Evolutionary conservation across 1,139 yeast species (phyloP).

Genomic region (Kodamaea plutei): DNA sequence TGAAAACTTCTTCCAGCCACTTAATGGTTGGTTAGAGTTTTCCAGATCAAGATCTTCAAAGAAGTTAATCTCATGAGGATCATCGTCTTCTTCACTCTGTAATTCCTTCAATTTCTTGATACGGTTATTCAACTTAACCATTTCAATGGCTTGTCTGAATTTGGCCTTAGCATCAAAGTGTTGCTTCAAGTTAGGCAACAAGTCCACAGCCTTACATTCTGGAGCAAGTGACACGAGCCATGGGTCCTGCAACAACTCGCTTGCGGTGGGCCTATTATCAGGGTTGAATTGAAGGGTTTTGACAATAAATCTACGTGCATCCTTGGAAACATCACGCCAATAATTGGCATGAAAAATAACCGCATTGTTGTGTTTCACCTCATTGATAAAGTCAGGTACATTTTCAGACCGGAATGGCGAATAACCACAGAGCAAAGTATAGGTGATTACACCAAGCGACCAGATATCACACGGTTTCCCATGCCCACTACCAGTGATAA

Average conservation of each 20-base stretch:
- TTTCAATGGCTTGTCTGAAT: slow-evolving; percentile 81
- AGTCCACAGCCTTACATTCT: slow-evolving; percentile 51
- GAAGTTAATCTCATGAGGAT: slow-evolving; percentile 44
- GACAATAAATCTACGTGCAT: slow-evolving; percentile 70
- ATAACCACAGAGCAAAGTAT: slow-evolving; percentile 86
- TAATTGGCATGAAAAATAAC: slow-evolving; percentile 83
- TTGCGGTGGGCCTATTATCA: slow-evolving; percentile 60
- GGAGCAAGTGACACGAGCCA: slow-evolving; percentile 61
- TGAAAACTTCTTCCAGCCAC: slow-evolving; percentile 23
- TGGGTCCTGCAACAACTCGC: slow-evolving; percentile 56
- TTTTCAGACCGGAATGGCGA: slow-evolving; percentile 88
- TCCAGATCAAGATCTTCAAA: slow-evolving; percentile 30
- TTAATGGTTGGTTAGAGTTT: slow-evolving; percentile 5
- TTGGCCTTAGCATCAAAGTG: slow-evolving; percentile 83
- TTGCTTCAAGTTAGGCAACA: slow-evolving; percentile 62
- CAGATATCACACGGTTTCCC: slow-evolving; percentile 89
- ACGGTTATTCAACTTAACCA: slow-evolving; percentile 71
- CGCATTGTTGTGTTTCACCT: slow-evolving; percentile 63
- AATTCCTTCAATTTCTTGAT: slow-evolving; percentile 59
- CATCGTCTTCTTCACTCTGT: slow-evolving; percentile 53
- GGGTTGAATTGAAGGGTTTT: slow-evolving; percentile 67
- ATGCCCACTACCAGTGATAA: slow-evolving; percentile 70
- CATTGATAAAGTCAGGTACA: slow-evolving; percentile 73
- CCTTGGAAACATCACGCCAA: slow-evolving; percentile 75
- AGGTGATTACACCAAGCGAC: slow-evolving; percentile 89